Percentiles rank a stretch among this genome's conserved stretches.
Evolutionary conservation across 73 alveolate genomes (phyloP).

Genomic region (Paraurostyla sp.): DNA sequence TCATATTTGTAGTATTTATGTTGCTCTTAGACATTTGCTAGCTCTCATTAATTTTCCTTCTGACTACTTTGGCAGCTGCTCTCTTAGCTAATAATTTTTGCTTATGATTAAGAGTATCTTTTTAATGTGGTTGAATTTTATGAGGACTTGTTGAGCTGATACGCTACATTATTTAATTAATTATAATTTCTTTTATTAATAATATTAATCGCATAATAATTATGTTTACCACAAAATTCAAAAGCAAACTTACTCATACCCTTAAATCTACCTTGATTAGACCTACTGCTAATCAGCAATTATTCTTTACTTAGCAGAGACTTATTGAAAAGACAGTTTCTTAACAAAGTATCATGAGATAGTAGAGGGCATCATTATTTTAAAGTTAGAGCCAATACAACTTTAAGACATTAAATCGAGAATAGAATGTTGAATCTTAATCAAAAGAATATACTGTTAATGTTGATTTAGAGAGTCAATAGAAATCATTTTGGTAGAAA

Average conservation of each 20-base stretch:
- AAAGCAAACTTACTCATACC: not conserved
- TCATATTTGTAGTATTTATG: constrained; percentile 4
- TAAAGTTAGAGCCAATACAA: not conserved
- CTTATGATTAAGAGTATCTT: constrained; percentile 43
- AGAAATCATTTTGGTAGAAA: not conserved
- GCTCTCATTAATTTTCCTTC: constrained; percentile 59
- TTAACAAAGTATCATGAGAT: too few species aligned
- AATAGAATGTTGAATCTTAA: not conserved
- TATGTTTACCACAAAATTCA: constrained; percentile 63
- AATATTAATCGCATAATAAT: constrained; percentile 3
- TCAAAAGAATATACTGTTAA: not conserved
- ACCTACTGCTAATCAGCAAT: too few species aligned
- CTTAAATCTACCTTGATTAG: not conserved
- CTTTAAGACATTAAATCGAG: too few species aligned
- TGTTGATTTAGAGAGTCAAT: not conserved
- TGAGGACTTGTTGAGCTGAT: constrained; percentile 58
- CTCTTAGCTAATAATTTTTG: constrained; percentile 56
- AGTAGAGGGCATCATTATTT: not conserved
- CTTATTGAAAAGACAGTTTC: too few species aligned
- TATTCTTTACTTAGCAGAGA: too few species aligned
- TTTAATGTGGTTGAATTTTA: constrained; percentile 53
- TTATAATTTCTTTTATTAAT: constrained; percentile 16
- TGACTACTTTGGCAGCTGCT: constrained; percentile 65
- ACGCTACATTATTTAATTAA: constrained; percentile 38
- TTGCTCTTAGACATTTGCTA: constrained; percentile 39